A percentile compares a stretch with the other conserved stretches of the same genome.
phyloP scores from a whole-genome alignment of 352 stramenopile genomes.

The Phytophthora fragariae region DNA sequence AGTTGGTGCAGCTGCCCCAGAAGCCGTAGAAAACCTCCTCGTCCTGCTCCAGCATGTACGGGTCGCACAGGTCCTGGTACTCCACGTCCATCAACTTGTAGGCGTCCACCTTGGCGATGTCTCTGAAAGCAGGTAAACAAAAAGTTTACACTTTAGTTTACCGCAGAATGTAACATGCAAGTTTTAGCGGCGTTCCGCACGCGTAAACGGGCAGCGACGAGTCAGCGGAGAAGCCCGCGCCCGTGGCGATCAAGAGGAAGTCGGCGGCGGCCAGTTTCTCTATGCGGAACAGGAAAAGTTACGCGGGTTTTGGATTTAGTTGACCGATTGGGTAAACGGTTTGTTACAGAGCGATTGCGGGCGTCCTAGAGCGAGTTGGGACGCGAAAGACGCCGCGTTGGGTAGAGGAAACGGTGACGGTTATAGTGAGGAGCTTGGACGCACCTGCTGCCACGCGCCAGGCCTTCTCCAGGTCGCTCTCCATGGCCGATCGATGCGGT shows the following conservation, averaged over 20 bases:
- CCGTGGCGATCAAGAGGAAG: constrained; percentile 88
- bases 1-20: constrained; percentile 90
- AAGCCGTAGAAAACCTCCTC: constrained; percentile 92
- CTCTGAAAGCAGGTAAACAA: constrained; percentile 36
- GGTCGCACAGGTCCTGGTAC: constrained; percentile 92
- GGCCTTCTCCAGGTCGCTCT: constrained; percentile 9
- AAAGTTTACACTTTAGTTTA: neutral
- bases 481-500: neutral
- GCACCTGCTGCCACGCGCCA: constrained; percentile 49
- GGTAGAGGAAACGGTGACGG: neutral
- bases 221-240: constrained; percentile 92
- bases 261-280: constrained; percentile 79
- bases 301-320: constrained; percentile 7
- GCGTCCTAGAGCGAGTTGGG: neutral
- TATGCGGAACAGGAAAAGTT: constrained; percentile 28
- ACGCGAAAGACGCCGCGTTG: neutral
- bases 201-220: constrained; percentile 91
- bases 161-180: neutral
- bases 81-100: constrained; percentile 85
- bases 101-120: constrained; percentile 85
- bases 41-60: constrained; percentile 84
- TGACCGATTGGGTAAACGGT: constrained; percentile 3
- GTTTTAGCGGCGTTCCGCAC: constrained; percentile 38
- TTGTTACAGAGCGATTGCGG: neutral
- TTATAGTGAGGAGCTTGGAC: neutral